A percentile compares a stretch with the other conserved stretches of the same genome.
phyloP scores from a whole-genome alignment of 2,329 filamentous ascomycete genomes.

The Fusarium sp. region DNA sequence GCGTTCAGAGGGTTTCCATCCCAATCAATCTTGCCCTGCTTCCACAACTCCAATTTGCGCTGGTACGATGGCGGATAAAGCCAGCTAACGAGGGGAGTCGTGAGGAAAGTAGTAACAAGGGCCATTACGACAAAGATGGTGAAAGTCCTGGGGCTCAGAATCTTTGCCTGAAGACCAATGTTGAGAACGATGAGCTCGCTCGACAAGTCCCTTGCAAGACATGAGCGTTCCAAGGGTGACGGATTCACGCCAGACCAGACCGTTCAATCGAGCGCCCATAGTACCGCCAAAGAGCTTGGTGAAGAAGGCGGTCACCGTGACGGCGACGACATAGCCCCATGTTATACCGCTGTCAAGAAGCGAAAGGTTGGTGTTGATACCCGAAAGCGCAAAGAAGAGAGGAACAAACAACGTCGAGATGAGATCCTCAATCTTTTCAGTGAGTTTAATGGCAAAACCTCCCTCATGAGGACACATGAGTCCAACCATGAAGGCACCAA shows the following conservation, averaged over 20 bases:
- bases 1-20: conserved; percentile 55
- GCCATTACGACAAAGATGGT: conserved; percentile 97
- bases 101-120: conserved; percentile 83
- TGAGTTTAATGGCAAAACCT: conserved; percentile 88
- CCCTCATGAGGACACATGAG: conserved; percentile 90
- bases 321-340: conserved; percentile 89
- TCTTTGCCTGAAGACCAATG: conserved; percentile 20
- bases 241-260: conserved; percentile 86
- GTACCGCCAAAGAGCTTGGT: conserved; percentile 88
- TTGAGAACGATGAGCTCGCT: conserved; percentile 84
- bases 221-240: conserved; percentile 89
- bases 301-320: conserved; percentile 82
- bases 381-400: conserved; percentile 92
- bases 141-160: conserved; percentile 71
- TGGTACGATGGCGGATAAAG: conserved; percentile 77
- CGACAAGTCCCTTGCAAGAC: conserved; percentile 95
- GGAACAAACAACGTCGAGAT: conserved; percentile 86
- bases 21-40: conserved; percentile 90
- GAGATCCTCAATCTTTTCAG: conserved; percentile 93
- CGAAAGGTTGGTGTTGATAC: conserved; percentile 86
- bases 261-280: conserved; percentile 75
- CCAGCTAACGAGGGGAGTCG: conserved; percentile 78
- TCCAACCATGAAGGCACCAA: conserved; percentile 89
- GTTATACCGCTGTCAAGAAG: conserved; percentile 82
- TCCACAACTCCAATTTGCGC: conserved; percentile 65